A percentile compares a stretch with the other conserved stretches of the same genome.
Conservation (phyloP, 2,329 filamentous ascomycete genomes). For the Teratosphaeria nubilosa region DNA sequence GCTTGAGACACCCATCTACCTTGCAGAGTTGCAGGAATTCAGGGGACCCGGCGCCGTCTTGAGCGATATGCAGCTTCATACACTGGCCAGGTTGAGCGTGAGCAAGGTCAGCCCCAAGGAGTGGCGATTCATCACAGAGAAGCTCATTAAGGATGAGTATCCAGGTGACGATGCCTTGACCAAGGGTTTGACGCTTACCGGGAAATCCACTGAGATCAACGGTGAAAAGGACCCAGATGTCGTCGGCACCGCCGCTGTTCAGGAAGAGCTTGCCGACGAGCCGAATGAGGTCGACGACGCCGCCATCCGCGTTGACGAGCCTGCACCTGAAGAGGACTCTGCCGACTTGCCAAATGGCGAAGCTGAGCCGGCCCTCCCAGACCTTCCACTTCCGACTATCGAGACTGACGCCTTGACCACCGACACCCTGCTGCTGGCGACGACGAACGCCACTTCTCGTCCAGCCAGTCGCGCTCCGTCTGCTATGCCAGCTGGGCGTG, state of each 20-base stretch:
- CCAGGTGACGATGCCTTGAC: conserved; percentile 9
- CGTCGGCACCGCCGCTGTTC: background rate
- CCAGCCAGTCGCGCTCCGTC: background rate
- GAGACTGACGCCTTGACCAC: background rate
- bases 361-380: background rate
- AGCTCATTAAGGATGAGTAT: conserved; percentile 16
- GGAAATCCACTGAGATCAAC: background rate
- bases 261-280: background rate
- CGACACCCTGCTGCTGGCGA: background rate
- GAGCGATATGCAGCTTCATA: conserved; percentile 68
- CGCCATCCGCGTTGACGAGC: background rate
- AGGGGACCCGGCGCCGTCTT: conserved; percentile 43
- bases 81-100: conserved; percentile 73
- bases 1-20: conserved; percentile 56
- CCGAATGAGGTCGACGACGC: background rate
- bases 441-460: background rate
- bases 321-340: background rate
- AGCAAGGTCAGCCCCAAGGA: conserved; percentile 54
- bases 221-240: background rate
- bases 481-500: conserved; percentile 5
- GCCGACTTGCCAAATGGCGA: background rate
- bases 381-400: background rate
- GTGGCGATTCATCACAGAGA: conserved; percentile 52
- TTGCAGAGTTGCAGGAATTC: conserved; percentile 61
- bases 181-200: background rate